phyloP scores from a whole-genome alignment of 805 yeast genomes.

The Yamadazyma paraphyllophila region DNA sequence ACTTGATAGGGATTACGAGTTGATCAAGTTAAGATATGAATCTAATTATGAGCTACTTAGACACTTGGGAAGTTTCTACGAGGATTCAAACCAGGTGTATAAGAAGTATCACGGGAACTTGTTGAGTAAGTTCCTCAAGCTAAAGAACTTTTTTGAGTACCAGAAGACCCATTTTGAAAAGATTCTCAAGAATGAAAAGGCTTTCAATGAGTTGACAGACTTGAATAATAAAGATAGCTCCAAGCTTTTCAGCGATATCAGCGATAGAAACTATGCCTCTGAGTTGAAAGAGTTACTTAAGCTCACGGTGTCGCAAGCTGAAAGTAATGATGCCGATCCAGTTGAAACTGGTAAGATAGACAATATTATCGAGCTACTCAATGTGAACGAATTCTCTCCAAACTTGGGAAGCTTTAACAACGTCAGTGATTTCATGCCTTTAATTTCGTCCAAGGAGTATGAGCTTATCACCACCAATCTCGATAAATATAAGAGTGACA shows the following conservation, averaged over 20 bases:
- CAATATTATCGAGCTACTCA: conserved; percentile 8
- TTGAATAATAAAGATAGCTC: conserved; percentile 19
- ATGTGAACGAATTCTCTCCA: conserved; percentile 5
- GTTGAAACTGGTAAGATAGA: background rate
- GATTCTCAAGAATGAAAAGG: conserved; percentile 13
- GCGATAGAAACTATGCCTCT: conserved; percentile 25
- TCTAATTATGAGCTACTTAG: conserved; percentile 33
- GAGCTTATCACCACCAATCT: conserved; percentile 39
- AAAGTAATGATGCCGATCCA: background rate
- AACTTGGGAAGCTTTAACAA: conserved; percentile 5
- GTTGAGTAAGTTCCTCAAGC: conserved; percentile 36
- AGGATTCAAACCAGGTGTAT: conserved; percentile 36
- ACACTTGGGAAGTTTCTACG: conserved; percentile 31
- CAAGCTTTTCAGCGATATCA: conserved; percentile 19
- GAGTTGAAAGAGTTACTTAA: conserved; percentile 30
- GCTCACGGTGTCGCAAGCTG: background rate
- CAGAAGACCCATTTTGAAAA: conserved; percentile 30
- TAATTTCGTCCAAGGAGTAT: conserved; percentile 37
- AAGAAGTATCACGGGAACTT: conserved; percentile 26
- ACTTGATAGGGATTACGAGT: conserved; percentile 29
- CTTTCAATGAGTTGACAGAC: conserved; percentile 19
- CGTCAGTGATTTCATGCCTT: conserved; percentile 43
- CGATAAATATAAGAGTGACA: conserved; percentile 18
- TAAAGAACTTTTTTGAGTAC: conserved; percentile 37
- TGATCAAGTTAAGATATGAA: conserved; percentile 30